Percentiles rank a stretch among this genome's conserved stretches.
Evolutionary conservation across 495 filamentous ascomycete species (phyloP).

Genomic region (Jackrogersella minutella): DNA sequence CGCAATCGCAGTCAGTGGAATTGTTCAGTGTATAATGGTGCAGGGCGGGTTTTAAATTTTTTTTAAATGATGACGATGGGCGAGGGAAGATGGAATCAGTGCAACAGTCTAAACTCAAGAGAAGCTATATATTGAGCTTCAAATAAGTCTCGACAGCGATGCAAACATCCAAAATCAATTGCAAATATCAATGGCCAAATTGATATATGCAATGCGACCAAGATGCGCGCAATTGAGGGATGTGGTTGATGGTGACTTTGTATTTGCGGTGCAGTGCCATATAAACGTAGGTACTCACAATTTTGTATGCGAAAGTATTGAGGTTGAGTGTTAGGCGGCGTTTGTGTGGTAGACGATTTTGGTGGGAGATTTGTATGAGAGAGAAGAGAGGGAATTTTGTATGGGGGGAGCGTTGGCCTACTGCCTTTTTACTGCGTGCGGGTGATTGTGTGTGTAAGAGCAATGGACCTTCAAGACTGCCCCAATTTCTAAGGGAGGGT

Average conservation of each 20-base stretch:
- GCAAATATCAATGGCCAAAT: conserved; percentile 3
- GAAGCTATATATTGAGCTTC: conserved; percentile 24
- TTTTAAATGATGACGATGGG: conserved; percentile 23
- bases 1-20: conserved; percentile 34
- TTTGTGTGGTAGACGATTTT: conserved; percentile 60
- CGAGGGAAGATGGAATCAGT: conserved; percentile 2
- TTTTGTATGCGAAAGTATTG: conserved; percentile 47
- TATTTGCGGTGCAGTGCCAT: conserved; percentile 45
- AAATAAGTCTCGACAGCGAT: conserved; percentile 23
- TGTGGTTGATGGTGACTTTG: conserved; percentile 46
- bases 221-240: conserved; percentile 10
- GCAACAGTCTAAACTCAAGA: conserved; percentile 16
- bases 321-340: conserved; percentile 58
- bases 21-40: conserved; percentile 27
- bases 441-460: conserved; percentile 55
- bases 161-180: conserved; percentile 18
- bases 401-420: conserved; percentile 61
- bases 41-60: conserved; percentile 21
- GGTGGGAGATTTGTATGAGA: conserved; percentile 67
- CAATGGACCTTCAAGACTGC: conserved; percentile 33
- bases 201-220: conserved; percentile 8
- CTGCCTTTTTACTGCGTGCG: conserved; percentile 69
- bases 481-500: conserved; percentile 51
- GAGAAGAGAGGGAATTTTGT: conserved; percentile 63
- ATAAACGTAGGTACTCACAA: conserved; percentile 51